Evolutionary conservation across 371 early-diverging fungal genomes (phyloP), one percentile per base, ranked within the genome.

Genomic region (Homolaphlyctis polyrhiza): DNA sequence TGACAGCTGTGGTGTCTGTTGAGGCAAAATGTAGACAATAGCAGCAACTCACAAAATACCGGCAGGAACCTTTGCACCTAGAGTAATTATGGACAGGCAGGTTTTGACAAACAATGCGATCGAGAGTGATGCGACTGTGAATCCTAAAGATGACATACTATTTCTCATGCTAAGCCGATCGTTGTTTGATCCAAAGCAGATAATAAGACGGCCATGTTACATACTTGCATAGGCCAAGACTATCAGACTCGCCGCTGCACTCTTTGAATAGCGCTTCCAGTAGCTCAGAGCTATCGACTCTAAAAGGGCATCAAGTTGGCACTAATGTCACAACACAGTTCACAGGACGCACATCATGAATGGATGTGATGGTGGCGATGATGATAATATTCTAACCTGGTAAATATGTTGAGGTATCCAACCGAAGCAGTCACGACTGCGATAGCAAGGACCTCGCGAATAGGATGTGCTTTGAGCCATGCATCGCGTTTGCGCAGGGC

Each of bases 241-340:
- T 66, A 25, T 71, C 65, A 2, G 63, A 58, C 54, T 69, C 67
- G 30, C 33, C n/a, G 28, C 54, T 58, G 62, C 97, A 96, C 73
- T 96, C 96, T 32, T 88, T 83, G 68, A 97, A 92, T 32, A 97
- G 71, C 45, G 84, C 81, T 59, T 81, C 82, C 50, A 93, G 83
- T 62, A 91, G 81, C 76, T 93, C 94, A 25, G 82, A 87, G 35
- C 66, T 65, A 57, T 75, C 76, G 16, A 76, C 67, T 45, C 79
- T 71, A 58, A 35, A 43, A 43, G 16, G 39, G 35, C 14, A 51
- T 14, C 13, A 57, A n/a, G n/a, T n/a, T 18, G 14, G 1, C 25
- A 29, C 39, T 0, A 21, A 2, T 32, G 8, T 33, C 36, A 8
- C 23, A 54, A 25, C 51, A 11, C 4, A 1, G 34, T 18, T 45